Conservation (phyloP, 768 basidiomycete genomes). For the Serendipita vermifera region DNA sequence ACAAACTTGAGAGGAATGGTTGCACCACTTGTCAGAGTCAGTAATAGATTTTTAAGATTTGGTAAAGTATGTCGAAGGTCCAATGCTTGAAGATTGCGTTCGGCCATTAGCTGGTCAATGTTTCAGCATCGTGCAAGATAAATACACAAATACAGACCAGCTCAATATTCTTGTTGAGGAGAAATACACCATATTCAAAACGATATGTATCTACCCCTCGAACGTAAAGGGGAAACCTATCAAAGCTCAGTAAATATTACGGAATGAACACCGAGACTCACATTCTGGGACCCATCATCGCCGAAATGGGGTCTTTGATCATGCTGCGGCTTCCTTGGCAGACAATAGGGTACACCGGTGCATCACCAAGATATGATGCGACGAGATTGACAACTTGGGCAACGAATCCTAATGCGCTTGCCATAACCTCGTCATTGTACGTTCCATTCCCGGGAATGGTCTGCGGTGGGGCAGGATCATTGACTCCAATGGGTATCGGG, state of each 20-base stretch:
- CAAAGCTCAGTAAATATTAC: background rate
- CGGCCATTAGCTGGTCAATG: conserved; percentile 63
- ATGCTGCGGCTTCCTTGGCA: conserved; percentile 83
- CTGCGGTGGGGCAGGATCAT: conserved; percentile 77
- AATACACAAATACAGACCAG: conserved; percentile 39
- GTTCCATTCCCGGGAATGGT: conserved; percentile 48
- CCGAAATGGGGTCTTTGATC: conserved; percentile 84
- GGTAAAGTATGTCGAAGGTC: conserved; percentile 95
- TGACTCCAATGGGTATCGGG: conserved; percentile 62
- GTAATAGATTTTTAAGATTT: conserved; percentile 85
- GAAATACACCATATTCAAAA: conserved; percentile 94
- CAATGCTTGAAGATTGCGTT: conserved; percentile 73
- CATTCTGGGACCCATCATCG: conserved; percentile 93
- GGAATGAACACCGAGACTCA: conserved; percentile 34
- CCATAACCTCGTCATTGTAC: conserved; percentile 73
- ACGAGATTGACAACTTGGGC: conserved; percentile 78
- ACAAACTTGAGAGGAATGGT: conserved; percentile 33
- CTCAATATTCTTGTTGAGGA: conserved; percentile 96
- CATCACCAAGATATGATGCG: conserved; percentile 61
- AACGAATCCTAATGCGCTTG: conserved; percentile 82
- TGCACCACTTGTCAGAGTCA: conserved; percentile 70
- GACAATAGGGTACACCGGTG: conserved; percentile 77
- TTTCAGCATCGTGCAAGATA: conserved; percentile 7
- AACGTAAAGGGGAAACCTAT: conserved; percentile 88
- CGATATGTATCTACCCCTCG: conserved; percentile 93